phyloP scores from a whole-genome alignment of 495 filamentous ascomycete genomes.

The Halenospora varia region DNA sequence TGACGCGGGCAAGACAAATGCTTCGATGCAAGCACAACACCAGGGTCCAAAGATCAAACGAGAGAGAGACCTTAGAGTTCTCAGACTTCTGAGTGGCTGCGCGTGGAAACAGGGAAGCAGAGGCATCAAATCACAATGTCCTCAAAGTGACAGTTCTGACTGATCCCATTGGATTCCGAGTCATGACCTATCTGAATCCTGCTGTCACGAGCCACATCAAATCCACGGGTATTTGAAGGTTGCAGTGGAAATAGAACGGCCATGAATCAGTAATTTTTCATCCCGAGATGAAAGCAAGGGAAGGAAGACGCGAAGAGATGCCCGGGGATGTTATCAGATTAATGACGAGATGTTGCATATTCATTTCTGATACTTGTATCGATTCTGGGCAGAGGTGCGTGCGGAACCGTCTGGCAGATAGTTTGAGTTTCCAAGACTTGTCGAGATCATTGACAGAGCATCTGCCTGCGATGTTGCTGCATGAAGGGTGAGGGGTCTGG shows the following conservation, averaged over 20 bases:
- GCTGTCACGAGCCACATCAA: constrained; percentile 1
- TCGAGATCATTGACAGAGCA: not conserved
- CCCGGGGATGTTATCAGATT: not conserved
- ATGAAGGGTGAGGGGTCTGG: not conserved
- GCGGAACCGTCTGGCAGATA: not conserved
- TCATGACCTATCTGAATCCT: not conserved
- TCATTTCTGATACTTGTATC: not conserved
- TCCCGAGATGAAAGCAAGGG: no score
- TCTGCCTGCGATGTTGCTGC: not conserved
- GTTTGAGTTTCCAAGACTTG: constrained; percentile 2
- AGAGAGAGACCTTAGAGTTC: no score
- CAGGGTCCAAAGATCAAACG: not conserved
- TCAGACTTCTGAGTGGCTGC: constrained; percentile 8
- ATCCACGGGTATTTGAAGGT: not conserved
- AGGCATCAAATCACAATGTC: not conserved
- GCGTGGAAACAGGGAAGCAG: not conserved
- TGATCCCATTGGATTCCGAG: not conserved
- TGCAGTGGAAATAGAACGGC: not conserved
- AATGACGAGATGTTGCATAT: constrained; percentile 1
- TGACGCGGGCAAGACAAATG: constrained; percentile 14
- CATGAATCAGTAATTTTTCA: constrained; percentile 4
- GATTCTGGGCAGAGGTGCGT: not conserved
- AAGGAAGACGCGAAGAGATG: not conserved
- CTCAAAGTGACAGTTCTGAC: not conserved
- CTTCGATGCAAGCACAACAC: not conserved